These are phyloP conservation scores for Harringtonia lauricola DNA, from an alignment of 2,329 filamentous ascomycete genomes.

Conservation along the genomic window DNA sequence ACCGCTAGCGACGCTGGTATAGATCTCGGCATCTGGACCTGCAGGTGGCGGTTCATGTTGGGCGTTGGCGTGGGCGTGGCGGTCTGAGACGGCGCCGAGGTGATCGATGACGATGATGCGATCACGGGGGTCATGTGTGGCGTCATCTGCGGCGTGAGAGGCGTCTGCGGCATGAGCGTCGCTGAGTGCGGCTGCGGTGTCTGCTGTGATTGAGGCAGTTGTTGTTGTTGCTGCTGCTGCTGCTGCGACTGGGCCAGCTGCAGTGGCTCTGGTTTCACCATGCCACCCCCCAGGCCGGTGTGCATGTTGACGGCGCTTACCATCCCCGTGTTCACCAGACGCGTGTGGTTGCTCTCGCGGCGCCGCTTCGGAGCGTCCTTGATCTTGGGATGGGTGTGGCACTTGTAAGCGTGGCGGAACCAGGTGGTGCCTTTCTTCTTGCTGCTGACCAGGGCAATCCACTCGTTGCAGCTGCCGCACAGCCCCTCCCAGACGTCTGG, in stretches of 20 bases:
- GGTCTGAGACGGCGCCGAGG: background rate
- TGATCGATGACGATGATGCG: background rate
- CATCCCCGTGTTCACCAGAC: conserved; percentile 29
- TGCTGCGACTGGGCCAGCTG: conserved; percentile 7
- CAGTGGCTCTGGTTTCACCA: conserved; percentile 4
- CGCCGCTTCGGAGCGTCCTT: conserved; percentile 60
- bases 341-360: conserved; percentile 47
- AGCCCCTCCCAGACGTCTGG: conserved; percentile 73
- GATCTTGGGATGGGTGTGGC: conserved; percentile 60
- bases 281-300: background rate
- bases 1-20: no score
- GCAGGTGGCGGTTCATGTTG: background rate
- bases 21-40: no score
- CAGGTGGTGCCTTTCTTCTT: conserved; percentile 91
- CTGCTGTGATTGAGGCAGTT: background rate
- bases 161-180: no score
- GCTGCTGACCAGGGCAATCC: conserved; percentile 71
- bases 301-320: background rate
- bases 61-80: background rate
- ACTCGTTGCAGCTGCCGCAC: conserved; percentile 68
- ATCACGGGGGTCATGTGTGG: conserved; percentile 30
- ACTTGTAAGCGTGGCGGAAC: conserved; percentile 87
- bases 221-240: background rate
- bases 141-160: conserved; percentile 18
- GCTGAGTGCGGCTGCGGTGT: background rate